Evolutionary conservation across 2,329 filamentous ascomycete species (phyloP).

Genomic region (Paraphoma chrysanthemicola): DNA sequence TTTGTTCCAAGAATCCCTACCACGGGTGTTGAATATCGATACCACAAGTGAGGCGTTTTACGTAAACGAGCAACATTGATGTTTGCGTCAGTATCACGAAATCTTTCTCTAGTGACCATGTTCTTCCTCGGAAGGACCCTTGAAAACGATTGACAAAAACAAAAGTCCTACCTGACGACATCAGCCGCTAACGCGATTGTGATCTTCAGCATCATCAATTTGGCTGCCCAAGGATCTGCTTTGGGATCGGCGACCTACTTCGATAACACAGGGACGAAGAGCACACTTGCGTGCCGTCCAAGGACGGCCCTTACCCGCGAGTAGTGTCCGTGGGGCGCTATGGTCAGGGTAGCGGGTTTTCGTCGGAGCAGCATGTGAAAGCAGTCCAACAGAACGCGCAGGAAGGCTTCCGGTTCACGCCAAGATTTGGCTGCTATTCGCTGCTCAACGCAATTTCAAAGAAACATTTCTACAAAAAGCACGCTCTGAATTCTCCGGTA

Average conservation of each 20-base stretch:
- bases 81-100: background rate
- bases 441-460: slow-evolving; percentile 3
- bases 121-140: background rate
- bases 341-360: slow-evolving; percentile 10
- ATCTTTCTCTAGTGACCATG: background rate
- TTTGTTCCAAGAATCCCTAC: background rate
- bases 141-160: slow-evolving; percentile 3
- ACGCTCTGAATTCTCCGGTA: slow-evolving; percentile 5
- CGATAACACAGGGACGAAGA: slow-evolving; percentile 15
- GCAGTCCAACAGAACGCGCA: slow-evolving; percentile 5
- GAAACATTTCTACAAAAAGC: slow-evolving; percentile 8
- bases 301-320: slow-evolving; percentile 26
- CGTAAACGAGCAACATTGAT: background rate
- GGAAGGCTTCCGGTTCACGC: slow-evolving; percentile 13
- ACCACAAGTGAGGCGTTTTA: background rate
- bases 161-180: background rate
- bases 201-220: slow-evolving; percentile 30
- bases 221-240: slow-evolving; percentile 31
- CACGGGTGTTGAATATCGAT: background rate
- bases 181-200: slow-evolving; percentile 21
- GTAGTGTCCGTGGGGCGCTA: slow-evolving; percentile 25
- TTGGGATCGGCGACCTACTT: slow-evolving; percentile 25
- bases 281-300: slow-evolving; percentile 15
- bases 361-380: slow-evolving; percentile 4
- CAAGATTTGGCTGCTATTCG: slow-evolving; percentile 8